These are phyloP conservation scores for Dipsacomyces acuminosporus DNA, from an alignment of 371 early-diverging fungal species.

Conservation along the genomic window DNA sequence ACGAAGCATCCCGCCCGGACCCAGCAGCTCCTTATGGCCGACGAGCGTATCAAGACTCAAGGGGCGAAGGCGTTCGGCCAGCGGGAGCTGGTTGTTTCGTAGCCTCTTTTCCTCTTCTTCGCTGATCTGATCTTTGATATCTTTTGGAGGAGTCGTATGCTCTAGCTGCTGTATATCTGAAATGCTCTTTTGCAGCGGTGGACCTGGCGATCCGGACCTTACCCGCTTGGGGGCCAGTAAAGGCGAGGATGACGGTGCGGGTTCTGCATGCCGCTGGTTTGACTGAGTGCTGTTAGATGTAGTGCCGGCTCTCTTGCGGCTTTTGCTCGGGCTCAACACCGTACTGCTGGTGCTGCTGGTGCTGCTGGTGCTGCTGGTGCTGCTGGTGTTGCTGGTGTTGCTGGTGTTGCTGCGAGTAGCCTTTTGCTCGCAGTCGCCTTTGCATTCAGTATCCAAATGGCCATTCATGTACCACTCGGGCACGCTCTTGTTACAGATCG, in stretches of 20 bases:
- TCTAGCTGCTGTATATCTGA: constrained; percentile 52
- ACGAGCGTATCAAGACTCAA: constrained; percentile 57
- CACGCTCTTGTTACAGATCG: constrained; percentile 51
- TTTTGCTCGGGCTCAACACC: too few species aligned
- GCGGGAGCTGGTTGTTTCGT: constrained; percentile 30
- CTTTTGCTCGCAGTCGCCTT: background rate
- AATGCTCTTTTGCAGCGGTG: too few species aligned
- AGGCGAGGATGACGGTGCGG: too few species aligned
- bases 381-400: too few species aligned
- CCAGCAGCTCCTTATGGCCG: constrained; percentile 70
- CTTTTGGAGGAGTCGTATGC: too few species aligned
- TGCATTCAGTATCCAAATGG: constrained; percentile 54
- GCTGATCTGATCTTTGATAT: background rate
- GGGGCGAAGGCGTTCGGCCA: constrained; percentile 66
- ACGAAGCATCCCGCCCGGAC: constrained; percentile 58
- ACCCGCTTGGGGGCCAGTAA: too few species aligned
- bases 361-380: background rate
- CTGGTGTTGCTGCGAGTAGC: too few species aligned
- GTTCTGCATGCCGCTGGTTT: too few species aligned
- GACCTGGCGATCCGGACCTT: too few species aligned
- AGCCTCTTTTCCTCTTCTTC: constrained; percentile 13
- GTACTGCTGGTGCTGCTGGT: too few species aligned
- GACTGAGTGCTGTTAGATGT: too few species aligned
- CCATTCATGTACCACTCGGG: constrained; percentile 53
- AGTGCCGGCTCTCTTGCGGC: too few species aligned